These are phyloP conservation scores for Aspergillus caelatus DNA, from an alignment of 2,329 filamentous ascomycete genomes.

Conservation along the genomic window DNA sequence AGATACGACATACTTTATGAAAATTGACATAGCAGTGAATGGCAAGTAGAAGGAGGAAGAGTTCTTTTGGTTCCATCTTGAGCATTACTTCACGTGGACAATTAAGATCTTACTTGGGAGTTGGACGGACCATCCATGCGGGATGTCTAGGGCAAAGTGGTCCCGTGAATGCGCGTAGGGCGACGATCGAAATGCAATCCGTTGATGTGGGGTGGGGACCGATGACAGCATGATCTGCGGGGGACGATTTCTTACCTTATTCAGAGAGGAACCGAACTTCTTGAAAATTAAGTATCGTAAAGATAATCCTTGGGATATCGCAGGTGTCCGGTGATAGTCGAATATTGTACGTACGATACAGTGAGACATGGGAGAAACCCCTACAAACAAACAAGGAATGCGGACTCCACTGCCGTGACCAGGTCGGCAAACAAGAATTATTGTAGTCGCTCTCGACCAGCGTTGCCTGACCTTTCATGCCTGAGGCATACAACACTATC, in stretches of 20 bases:
- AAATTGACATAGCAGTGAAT: no score
- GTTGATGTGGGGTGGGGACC: constrained; percentile 10
- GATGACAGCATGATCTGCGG: constrained; percentile 23
- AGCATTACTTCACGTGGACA: no score
- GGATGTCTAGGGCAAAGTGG: background rate
- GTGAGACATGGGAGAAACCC: no score
- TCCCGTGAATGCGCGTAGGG: background rate
- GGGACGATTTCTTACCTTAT: background rate
- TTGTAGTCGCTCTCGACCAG: background rate
- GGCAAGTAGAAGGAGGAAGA: no score
- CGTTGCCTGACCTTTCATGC: constrained; percentile 14
- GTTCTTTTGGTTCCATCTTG: no score
- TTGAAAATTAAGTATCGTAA: background rate
- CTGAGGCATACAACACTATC: constrained; percentile 11
- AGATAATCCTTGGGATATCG: background rate
- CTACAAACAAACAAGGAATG: background rate
- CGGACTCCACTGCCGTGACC: background rate
- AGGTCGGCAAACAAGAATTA: background rate
- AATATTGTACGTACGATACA: no score
- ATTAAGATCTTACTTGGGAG: no score
- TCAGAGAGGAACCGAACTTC: background rate
- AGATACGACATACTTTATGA: no score
- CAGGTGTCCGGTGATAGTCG: background rate
- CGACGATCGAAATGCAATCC: background rate
- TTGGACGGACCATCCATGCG: no score